These are phyloP conservation scores for Setomelanomma holmii DNA, from an alignment of 2,329 filamentous ascomycete species.

Conservation along the genomic window DNA sequence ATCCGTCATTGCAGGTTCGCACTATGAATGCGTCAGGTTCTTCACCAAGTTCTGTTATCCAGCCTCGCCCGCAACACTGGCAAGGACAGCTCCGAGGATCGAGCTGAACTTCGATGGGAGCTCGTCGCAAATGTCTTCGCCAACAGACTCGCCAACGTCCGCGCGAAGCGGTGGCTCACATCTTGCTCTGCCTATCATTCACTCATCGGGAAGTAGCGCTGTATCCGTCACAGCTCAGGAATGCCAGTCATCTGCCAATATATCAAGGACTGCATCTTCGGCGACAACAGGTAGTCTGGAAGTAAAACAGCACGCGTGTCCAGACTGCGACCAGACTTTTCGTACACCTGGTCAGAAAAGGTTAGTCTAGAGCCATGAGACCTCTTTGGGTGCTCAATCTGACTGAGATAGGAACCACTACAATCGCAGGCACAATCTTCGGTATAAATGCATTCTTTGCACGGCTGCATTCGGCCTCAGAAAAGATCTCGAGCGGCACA, in stretches of 20 bases:
- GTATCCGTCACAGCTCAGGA: not conserved
- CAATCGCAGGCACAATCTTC: slow-evolving; percentile 5
- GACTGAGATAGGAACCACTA: slow-evolving; percentile 4
- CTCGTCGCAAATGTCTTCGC: not conserved
- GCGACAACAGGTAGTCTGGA: not conserved
- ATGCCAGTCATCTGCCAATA: not conserved
- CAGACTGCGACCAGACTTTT: not conserved
- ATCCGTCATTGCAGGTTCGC: not conserved
- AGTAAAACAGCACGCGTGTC: not conserved
- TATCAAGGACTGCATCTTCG: not conserved
- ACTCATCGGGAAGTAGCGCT: not conserved
- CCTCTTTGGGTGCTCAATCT: too few species aligned
- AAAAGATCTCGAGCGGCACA: slow-evolving; percentile 5
- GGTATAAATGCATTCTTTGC: slow-evolving; percentile 2
- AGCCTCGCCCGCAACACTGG: not conserved
- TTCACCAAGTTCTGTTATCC: not conserved
- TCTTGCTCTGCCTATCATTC: not conserved
- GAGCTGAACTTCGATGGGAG: not conserved
- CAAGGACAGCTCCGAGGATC: not conserved
- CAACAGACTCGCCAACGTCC: not conserved
- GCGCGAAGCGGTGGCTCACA: not conserved
- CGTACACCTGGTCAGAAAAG: not conserved
- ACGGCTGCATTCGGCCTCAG: slow-evolving; percentile 3
- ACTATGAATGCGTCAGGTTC: not conserved
- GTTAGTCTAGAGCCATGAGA: too few species aligned